Conservation (phyloP, 2,329 filamentous ascomycete species). For the Alternaria sp. region DNA sequence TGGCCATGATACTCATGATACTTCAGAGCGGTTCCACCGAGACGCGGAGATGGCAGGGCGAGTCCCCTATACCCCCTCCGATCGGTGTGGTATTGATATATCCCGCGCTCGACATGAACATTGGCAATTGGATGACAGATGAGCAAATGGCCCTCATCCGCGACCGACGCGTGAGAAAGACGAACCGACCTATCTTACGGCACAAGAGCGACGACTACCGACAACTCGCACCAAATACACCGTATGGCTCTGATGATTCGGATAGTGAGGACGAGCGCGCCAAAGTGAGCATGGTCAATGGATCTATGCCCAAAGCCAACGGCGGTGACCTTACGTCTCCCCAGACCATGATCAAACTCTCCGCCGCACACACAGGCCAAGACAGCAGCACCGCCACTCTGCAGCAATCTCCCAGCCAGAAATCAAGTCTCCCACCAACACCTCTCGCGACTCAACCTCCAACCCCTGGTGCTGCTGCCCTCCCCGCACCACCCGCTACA, state of each 20-base stretch:
- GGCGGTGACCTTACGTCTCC: slow-evolving; percentile 37
- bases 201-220: slow-evolving; percentile 91
- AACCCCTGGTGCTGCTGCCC: slow-evolving; percentile 38
- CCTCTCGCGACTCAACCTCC: slow-evolving; percentile 25
- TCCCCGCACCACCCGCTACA: slow-evolving; percentile 48
- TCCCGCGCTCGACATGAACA: slow-evolving; percentile 93
- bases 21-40: slow-evolving; percentile 73
- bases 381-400: slow-evolving; percentile 27
- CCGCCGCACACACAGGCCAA: slow-evolving; percentile 47
- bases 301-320: slow-evolving; percentile 25
- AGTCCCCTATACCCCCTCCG: slow-evolving; percentile 71
- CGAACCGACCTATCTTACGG: slow-evolving; percentile 77
- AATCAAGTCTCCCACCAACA: slow-evolving; percentile 19
- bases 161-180: slow-evolving; percentile 77
- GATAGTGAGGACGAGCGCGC: slow-evolving; percentile 52
- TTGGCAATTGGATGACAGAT: slow-evolving; percentile 98
- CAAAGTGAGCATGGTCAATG: slow-evolving; percentile 14
- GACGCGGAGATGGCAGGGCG: slow-evolving; percentile 61
- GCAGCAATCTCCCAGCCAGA: slow-evolving; percentile 29
- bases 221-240: slow-evolving; percentile 78
- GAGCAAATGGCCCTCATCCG: slow-evolving; percentile 95
- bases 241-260: slow-evolving; percentile 80
- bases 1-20: slow-evolving; percentile 86
- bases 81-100: slow-evolving; percentile 87
- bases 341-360: slow-evolving; percentile 46